Percentiles rank a stretch among this genome's conserved stretches.
phyloP scores from a whole-genome alignment of 2,329 filamentous ascomycete species.

The Lachnellula suecica region DNA sequence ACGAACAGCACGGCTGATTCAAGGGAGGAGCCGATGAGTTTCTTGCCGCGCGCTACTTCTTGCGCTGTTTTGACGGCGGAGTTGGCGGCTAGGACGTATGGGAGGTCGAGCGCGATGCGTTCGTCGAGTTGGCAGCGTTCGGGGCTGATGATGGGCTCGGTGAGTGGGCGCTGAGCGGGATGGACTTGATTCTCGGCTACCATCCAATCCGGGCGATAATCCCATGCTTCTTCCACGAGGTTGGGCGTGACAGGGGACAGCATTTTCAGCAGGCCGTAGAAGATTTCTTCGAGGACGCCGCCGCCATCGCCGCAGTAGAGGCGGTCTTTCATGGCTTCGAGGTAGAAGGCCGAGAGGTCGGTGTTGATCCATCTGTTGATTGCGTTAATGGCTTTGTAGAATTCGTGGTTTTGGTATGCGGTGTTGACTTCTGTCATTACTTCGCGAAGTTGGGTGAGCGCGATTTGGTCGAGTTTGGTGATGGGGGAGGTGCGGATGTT shows the following conservation, averaged over 20 bases:
- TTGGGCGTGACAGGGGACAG: conserved; percentile 79
- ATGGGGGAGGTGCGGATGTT: conserved; percentile 44
- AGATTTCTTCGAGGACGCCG: conserved; percentile 64
- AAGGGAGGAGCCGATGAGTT: conserved; percentile 76
- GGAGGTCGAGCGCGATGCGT: conserved; percentile 18
- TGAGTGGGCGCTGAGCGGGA: conserved; percentile 39
- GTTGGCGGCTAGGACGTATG: conserved; percentile 38
- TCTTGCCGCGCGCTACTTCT: conserved; percentile 70
- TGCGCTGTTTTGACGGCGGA: conserved; percentile 71
- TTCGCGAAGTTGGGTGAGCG: conserved; percentile 70
- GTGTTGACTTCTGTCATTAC: conserved; percentile 63
- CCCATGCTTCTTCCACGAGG: conserved; percentile 87
- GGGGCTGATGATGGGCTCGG: conserved; percentile 18
- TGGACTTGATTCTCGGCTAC: conserved; percentile 40
- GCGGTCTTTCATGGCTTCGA: conserved; percentile 88
- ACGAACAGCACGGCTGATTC: conserved; percentile 69
- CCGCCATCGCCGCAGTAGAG: conserved; percentile 79
- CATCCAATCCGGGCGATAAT: conserved; percentile 68
- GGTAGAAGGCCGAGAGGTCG: conserved; percentile 89
- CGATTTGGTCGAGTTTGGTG: conserved; percentile 69
- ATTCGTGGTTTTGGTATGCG: conserved; percentile 72
- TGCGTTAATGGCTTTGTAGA: conserved; percentile 71
- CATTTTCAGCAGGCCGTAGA: conserved; percentile 73
- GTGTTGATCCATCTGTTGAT: conserved; percentile 80
- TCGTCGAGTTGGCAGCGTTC: neutral